These are phyloP conservation scores for Penicillium parvum DNA, from an alignment of 495 filamentous ascomycete species.

Conservation along the genomic window DNA sequence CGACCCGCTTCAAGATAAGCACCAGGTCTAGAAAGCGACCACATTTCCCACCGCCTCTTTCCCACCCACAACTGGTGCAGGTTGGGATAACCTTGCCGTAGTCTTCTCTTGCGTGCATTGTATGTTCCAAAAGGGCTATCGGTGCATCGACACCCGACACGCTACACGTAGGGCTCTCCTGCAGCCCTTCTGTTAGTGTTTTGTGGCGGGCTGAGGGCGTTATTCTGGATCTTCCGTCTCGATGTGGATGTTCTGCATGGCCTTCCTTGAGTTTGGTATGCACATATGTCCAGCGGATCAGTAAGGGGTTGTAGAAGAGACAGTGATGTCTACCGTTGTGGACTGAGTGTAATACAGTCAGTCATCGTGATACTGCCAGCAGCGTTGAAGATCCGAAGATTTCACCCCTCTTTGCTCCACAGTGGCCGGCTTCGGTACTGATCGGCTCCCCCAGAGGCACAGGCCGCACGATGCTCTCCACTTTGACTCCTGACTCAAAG, in stretches of 20 bases:
- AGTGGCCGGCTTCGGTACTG: constrained; percentile 6
- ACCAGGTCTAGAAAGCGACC: neutral
- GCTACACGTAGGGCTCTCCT: constrained; percentile 10
- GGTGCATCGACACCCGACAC: constrained; percentile 5
- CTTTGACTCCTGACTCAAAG: constrained; percentile 15
- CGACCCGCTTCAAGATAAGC: neutral
- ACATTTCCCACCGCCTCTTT: constrained; percentile 10
- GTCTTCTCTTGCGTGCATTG: neutral
- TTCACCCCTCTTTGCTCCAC: constrained; percentile 10
- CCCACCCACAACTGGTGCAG: no score
- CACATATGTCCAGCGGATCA: neutral
- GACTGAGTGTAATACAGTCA: no score
- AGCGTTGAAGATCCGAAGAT: neutral
- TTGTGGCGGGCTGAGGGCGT: constrained; percentile 15
- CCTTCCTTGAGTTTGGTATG: no score
- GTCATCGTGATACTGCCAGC: neutral
- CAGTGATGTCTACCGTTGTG: neutral
- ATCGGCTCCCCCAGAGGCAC: constrained; percentile 21
- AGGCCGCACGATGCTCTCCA: constrained; percentile 11
- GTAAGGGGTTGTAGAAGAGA: neutral
- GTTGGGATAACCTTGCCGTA: constrained; percentile 19
- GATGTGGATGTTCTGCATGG: neutral
- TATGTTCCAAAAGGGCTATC: constrained; percentile 6
- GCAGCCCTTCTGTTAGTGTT: neutral
- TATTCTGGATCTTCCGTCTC: neutral